Conservation (phyloP, 306 rosid genomes). For the barrel medic (Medicago truncatula) region DNA sequence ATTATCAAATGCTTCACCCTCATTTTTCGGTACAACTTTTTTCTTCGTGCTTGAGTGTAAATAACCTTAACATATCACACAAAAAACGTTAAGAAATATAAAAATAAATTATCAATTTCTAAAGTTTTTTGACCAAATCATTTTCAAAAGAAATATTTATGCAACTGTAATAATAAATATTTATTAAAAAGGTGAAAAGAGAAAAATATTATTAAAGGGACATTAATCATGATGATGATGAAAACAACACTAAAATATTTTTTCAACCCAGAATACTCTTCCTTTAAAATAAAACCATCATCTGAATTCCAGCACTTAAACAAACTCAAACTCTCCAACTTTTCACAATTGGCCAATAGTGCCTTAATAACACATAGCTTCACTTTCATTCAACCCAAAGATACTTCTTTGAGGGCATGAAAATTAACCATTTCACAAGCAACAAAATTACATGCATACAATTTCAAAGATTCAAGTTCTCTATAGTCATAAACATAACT, state of each 20-base stretch:
- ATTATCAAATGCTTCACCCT: constrained; percentile 44
- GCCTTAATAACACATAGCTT: not conserved
- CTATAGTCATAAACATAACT: not conserved
- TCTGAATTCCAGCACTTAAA: constrained; percentile 16
- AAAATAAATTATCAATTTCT: no score
- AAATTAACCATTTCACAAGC: not conserved
- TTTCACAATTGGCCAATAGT: not conserved
- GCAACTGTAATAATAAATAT: not conserved
- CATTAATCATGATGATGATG: not conserved
- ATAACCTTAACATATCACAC: constrained; percentile 38
- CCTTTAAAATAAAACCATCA: not conserved
- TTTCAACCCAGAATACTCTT: not conserved
- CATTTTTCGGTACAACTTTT: not conserved
- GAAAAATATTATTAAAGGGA: not conserved
- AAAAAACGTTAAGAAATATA: not conserved
- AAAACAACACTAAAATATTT: constrained; percentile 28
- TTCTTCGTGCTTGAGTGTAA: constrained; percentile 14
- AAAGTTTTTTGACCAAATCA: no score
- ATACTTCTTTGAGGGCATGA: constrained; percentile 36
- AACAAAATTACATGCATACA: constrained; percentile 33
- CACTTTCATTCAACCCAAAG: constrained; percentile 32
- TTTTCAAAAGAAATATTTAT: no score
- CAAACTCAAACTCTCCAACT: constrained; percentile 31
- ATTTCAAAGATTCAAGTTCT: constrained; percentile 4
- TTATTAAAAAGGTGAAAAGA: not conserved